Percentiles rank a stretch among this genome's conserved stretches.
Evolutionary conservation across 768 basidiomycete genomes (phyloP).

Genomic region (Dacryopinax spathularia): DNA sequence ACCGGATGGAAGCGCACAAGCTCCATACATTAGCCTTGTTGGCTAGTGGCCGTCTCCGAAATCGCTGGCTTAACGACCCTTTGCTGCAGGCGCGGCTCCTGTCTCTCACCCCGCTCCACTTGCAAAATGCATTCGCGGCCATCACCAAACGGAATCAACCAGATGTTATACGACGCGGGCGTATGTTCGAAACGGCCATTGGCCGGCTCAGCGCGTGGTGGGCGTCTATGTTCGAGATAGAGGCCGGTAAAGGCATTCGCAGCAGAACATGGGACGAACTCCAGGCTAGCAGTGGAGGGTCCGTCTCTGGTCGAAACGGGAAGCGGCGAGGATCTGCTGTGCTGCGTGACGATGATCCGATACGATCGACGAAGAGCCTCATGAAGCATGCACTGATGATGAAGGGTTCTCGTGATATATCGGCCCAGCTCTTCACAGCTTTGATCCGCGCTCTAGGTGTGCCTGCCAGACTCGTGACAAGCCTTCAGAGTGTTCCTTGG

Average conservation of each 20-base stretch:
- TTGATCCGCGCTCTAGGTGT: slow-evolving; percentile 75
- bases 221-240: slow-evolving; percentile 49
- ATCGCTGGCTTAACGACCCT: slow-evolving; percentile 69
- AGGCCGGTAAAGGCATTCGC: slow-evolving; percentile 40
- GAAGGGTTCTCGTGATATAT: slow-evolving; percentile 68
- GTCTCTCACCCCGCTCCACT: slow-evolving; percentile 63
- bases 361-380: slow-evolving; percentile 67
- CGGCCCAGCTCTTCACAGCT: slow-evolving; percentile 82
- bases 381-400: slow-evolving; percentile 85
- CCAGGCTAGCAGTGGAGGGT: slow-evolving; percentile 26
- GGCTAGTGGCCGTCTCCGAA: slow-evolving; percentile 57
- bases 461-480: slow-evolving; percentile 75
- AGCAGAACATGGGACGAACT: slow-evolving; percentile 68
- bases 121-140: slow-evolving; percentile 67
- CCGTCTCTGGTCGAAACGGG: slow-evolving; percentile 19
- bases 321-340: slow-evolving; percentile 12
- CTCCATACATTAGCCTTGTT: slow-evolving; percentile 75
- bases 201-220: slow-evolving; percentile 72
- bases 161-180: slow-evolving; percentile 64
- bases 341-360: slow-evolving; percentile 20
- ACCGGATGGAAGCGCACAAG: slow-evolving; percentile 74
- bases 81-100: slow-evolving; percentile 84
- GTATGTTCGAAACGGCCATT: slow-evolving; percentile 75
- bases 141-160: slow-evolving; percentile 73
- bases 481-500: slow-evolving; percentile 88